Conservation (phyloP, 495 filamentous ascomycete species). For the Penicillium pulvis region DNA sequence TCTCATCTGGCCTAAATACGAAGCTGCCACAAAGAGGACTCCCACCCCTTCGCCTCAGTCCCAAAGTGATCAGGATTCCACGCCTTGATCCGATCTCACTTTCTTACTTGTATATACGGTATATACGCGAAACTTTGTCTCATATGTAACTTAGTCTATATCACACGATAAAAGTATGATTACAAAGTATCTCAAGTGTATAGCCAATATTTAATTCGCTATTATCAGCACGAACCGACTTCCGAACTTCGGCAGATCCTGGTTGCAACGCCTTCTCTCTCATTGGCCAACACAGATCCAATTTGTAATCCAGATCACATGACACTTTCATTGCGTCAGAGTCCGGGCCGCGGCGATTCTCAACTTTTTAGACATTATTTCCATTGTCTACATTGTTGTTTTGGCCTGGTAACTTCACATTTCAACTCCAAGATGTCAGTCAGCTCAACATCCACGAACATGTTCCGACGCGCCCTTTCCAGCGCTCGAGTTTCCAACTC, state of each 20-base stretch:
- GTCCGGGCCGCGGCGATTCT: slow-evolving; percentile 21
- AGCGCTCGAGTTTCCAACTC: slow-evolving; percentile 31
- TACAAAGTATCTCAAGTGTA: too few relatives aligned
- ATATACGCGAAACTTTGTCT: not conserved
- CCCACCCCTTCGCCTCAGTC: not conserved
- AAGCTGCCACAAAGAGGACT: slow-evolving; percentile 15
- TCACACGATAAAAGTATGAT: not conserved
- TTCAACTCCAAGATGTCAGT: slow-evolving; percentile 30
- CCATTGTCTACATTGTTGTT: not conserved
- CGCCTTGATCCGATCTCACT: not conserved
- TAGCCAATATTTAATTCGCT: too few relatives aligned
- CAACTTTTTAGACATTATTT: slow-evolving; percentile 11
- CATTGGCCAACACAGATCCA: slow-evolving; percentile 23
- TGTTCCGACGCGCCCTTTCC: slow-evolving; percentile 38
- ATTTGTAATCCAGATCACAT: slow-evolving; percentile 45
- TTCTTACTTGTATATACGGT: not conserved
- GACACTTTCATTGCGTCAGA: slow-evolving; percentile 43
- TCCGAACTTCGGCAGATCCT: slow-evolving; percentile 19
- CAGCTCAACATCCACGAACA: slow-evolving; percentile 35
- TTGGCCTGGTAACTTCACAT: not conserved
- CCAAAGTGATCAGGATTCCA: not conserved
- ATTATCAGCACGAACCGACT: too few relatives aligned
- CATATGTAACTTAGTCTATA: not conserved
- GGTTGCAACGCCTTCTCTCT: slow-evolving; percentile 25
- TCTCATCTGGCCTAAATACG: slow-evolving; percentile 29